Conservation (phyloP, 805 yeast species). For the Debaryomyces tyrocola region DNA sequence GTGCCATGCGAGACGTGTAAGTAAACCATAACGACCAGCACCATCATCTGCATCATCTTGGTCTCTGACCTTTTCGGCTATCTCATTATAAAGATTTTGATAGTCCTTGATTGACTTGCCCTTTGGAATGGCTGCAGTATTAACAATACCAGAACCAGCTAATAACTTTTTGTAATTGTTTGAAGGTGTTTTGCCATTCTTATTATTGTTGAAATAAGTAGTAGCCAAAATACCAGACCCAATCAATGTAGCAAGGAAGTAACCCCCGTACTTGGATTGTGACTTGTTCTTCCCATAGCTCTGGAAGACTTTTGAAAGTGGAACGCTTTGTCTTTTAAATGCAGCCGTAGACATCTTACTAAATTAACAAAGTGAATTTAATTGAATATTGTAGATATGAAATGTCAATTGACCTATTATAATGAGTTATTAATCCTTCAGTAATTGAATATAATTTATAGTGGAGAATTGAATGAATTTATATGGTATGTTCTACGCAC, state of each 20-base stretch:
- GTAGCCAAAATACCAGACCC: conserved; percentile 24
- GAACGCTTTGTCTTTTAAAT: conserved; percentile 1
- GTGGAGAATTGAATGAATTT: too few relatives aligned
- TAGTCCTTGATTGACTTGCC: conserved; percentile 50
- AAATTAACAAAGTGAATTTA: too few relatives aligned
- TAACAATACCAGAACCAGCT: conserved; percentile 24
- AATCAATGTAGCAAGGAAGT: conserved; percentile 17
- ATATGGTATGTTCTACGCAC: too few relatives aligned
- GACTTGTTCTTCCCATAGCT: conserved; percentile 1
- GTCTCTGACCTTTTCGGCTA: conserved; percentile 60
- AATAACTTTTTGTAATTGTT: conserved; percentile 9
- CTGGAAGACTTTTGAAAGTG: conserved; percentile 2
- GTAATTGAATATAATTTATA: too few relatives aligned
- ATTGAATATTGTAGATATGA: background rate
- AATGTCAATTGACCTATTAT: background rate
- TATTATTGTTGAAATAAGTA: conserved; percentile 14
- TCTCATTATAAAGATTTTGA: conserved; percentile 69
- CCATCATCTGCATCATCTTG: conserved; percentile 35
- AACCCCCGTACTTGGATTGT: background rate
- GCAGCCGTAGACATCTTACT: conserved; percentile 10
- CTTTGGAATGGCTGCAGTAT: conserved; percentile 35
- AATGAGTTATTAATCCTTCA: too few relatives aligned
- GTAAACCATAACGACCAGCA: conserved; percentile 38
- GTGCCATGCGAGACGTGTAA: conserved; percentile 43
- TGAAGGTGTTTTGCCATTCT: conserved; percentile 8